phyloP scores from a whole-genome alignment of 192 early-diverging fungal species.

The Chytriomyces sp. region DNA sequence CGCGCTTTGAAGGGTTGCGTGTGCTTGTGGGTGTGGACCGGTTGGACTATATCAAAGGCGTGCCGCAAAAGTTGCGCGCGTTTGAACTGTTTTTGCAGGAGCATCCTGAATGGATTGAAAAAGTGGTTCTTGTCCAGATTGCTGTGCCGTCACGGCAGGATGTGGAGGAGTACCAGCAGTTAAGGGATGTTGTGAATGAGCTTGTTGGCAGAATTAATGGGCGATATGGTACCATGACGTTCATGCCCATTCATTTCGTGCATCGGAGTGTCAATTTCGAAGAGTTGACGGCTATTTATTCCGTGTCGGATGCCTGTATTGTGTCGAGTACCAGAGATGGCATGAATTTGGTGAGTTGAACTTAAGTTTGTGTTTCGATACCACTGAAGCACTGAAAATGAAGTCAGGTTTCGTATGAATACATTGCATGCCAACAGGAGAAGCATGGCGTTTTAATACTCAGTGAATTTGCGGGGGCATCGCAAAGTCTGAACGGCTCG shows the following conservation, averaged over 20 bases:
- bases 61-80: constrained; percentile 99
- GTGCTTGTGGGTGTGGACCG: constrained; percentile 98
- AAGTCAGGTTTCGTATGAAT: constrained; percentile 64
- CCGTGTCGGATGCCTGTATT: constrained; percentile 93
- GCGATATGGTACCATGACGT: constrained; percentile 92
- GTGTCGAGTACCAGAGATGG: constrained; percentile 98
- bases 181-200: constrained; percentile 93
- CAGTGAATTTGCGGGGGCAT: constrained; percentile 98
- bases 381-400: not conserved
- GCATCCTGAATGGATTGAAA: constrained; percentile 92
- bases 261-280: constrained; percentile 96
- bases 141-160: constrained; percentile 98
- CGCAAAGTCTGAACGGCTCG: constrained; percentile 95
- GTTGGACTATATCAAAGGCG: constrained; percentile 99
- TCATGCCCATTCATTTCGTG: constrained; percentile 98
- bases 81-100: constrained; percentile 89
- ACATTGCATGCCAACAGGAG: constrained; percentile 87
- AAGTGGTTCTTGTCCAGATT: constrained; percentile 94
- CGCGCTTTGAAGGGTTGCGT: constrained; percentile 84
- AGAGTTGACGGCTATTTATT: constrained; percentile 94
- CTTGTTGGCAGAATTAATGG: constrained; percentile 99
- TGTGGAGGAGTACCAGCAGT: constrained; percentile 98
- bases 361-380: not conserved
- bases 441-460: constrained; percentile 95
- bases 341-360: constrained; percentile 86